Percentiles rank a stretch among this genome's conserved stretches.
Conservation (phyloP, 805 yeast genomes). For the Lachancea waltii region DNA sequence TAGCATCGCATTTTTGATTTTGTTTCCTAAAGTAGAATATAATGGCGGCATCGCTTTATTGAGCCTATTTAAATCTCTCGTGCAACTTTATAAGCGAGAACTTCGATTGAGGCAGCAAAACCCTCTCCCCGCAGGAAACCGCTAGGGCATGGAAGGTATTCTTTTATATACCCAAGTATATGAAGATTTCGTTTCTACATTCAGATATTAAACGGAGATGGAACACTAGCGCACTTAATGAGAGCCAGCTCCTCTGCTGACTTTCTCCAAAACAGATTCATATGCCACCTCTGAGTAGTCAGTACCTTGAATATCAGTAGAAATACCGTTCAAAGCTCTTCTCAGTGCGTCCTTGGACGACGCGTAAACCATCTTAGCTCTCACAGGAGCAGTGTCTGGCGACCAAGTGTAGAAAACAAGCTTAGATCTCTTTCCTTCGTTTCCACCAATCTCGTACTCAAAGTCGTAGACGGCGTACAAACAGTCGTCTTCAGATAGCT, state of each 20-base stretch:
- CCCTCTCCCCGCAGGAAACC: neutral
- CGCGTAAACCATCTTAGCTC: conserved; percentile 97
- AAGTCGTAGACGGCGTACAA: conserved; percentile 95
- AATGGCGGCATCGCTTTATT: neutral
- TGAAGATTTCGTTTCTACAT: neutral
- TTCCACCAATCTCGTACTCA: conserved; percentile 82
- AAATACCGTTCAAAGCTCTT: conserved; percentile 92
- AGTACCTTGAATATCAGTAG: conserved; percentile 95
- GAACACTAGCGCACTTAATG: conserved; percentile 32
- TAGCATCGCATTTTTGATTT: too few species aligned
- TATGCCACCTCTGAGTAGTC: conserved; percentile 95
- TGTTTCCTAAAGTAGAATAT: too few species aligned
- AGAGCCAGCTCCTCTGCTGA: conserved; percentile 72
- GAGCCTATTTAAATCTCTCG: neutral
- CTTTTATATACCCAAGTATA: too few species aligned
- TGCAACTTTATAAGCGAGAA: neutral
- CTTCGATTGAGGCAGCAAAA: neutral
- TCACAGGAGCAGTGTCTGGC: conserved; percentile 94
- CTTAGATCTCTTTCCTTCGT: conserved; percentile 90
- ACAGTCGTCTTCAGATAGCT: conserved; percentile 93
- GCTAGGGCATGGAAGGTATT: neutral
- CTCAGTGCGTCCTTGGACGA: conserved; percentile 97
- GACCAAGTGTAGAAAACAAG: conserved; percentile 81
- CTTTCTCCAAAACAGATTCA: conserved; percentile 86
- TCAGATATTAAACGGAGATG: neutral